Conservation (phyloP, 306 rosid species). For the Pyrus betulifolia region DNA sequence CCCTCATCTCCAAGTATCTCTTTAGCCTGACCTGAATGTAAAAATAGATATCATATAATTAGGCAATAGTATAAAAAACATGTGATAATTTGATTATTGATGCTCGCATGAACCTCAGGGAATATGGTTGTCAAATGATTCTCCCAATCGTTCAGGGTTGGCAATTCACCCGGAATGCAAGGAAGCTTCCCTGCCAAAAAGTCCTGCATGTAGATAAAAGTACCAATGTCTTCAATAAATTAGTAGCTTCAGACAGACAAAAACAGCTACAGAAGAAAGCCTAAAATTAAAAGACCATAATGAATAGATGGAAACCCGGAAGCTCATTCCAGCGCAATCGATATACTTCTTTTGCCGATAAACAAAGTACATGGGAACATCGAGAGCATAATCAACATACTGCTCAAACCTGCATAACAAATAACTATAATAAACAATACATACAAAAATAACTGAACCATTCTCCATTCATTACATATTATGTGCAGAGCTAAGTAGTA, state of each 20-base stretch:
- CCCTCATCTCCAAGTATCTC: slow-evolving; percentile 99
- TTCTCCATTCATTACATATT: background rate
- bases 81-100: background rate
- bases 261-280: background rate
- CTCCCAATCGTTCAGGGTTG: slow-evolving; percentile 95
- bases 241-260: background rate
- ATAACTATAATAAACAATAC: slow-evolving; percentile 6
- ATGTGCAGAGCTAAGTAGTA: background rate
- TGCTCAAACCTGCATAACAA: slow-evolving; percentile 71
- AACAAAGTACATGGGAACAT: slow-evolving; percentile 94
- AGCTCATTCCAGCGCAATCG: slow-evolving; percentile 89
- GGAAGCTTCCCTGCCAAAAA: slow-evolving; percentile 82
- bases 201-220: slow-evolving; percentile 46
- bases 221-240: background rate
- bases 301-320: slow-evolving; percentile 69
- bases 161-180: slow-evolving; percentile 82
- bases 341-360: slow-evolving; percentile 75
- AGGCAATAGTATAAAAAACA: slow-evolving; percentile 15
- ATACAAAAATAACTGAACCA: slow-evolving; percentile 9
- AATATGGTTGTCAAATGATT: slow-evolving; percentile 94
- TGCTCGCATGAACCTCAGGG: slow-evolving; percentile 63
- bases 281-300: slow-evolving; percentile 8
- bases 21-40: slow-evolving; percentile 82
- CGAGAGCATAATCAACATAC: slow-evolving; percentile 93
- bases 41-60: slow-evolving; percentile 10